Evolutionary conservation across 495 filamentous ascomycete species (phyloP).

Genomic region (Penicillium crystallinum): DNA sequence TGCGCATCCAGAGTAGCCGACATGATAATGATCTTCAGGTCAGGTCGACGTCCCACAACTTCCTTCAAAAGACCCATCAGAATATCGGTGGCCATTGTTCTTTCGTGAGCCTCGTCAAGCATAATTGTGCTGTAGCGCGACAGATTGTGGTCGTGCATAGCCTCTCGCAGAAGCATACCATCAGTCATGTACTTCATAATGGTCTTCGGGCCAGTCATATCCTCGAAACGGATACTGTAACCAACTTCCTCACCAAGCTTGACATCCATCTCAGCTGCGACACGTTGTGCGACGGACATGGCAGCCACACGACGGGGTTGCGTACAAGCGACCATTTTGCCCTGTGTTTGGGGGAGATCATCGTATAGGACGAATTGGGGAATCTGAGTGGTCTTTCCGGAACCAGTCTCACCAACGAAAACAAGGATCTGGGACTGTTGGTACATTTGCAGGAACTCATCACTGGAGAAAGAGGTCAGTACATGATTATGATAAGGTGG

Average conservation of each 20-base stretch:
- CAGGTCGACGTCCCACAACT: constrained; percentile 68
- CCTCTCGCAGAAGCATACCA: constrained; percentile 96
- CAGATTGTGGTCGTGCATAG: constrained; percentile 93
- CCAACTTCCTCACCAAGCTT: constrained; percentile 91
- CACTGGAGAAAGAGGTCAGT: constrained; percentile 42
- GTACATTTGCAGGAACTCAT: constrained; percentile 90
- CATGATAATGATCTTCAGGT: constrained; percentile 98
- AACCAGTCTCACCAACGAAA: constrained; percentile 98
- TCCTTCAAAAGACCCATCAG: constrained; percentile 93
- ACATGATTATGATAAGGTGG: background rate
- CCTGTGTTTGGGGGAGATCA: constrained; percentile 79
- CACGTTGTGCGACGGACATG: constrained; percentile 98
- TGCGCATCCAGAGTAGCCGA: constrained; percentile 94
- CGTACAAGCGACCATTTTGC: constrained; percentile 93
- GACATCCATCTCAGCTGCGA: constrained; percentile 95
- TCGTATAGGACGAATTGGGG: constrained; percentile 97
- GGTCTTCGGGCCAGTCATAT: constrained; percentile 85
- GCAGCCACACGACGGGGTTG: constrained; percentile 97
- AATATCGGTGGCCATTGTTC: constrained; percentile 91
- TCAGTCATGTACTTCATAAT: constrained; percentile 99
- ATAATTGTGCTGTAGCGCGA: constrained; percentile 95
- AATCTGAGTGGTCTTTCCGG: constrained; percentile 98
- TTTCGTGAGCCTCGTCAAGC: constrained; percentile 95
- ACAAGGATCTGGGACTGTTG: constrained; percentile 92
- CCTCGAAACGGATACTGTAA: constrained; percentile 98